These are phyloP conservation scores for Fusarium buxicola DNA, from an alignment of 2,329 filamentous ascomycete species.

Conservation along the genomic window DNA sequence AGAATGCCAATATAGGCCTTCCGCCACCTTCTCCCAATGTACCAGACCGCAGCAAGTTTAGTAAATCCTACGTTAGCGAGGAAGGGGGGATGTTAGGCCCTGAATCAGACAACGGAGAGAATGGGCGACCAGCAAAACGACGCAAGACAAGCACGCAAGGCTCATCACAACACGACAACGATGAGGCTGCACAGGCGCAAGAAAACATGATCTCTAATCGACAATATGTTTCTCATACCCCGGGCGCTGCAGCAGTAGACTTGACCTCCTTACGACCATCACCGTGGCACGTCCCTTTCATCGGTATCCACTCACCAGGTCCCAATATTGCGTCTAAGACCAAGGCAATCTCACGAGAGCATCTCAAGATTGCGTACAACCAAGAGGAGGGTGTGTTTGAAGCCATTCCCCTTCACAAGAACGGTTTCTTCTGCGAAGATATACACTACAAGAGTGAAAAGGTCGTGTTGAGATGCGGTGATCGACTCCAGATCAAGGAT, in stretches of 20 bases:
- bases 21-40: slow-evolving; percentile 63
- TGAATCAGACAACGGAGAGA: slow-evolving; percentile 67
- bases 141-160: slow-evolving; percentile 60
- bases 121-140: slow-evolving; percentile 59
- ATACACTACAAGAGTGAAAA: slow-evolving; percentile 65
- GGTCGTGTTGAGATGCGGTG: slow-evolving; percentile 71
- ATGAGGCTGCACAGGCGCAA: slow-evolving; percentile 52
- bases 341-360: slow-evolving; percentile 78
- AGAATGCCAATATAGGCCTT: slow-evolving; percentile 61
- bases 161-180: slow-evolving; percentile 56
- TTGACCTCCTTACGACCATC: slow-evolving; percentile 70
- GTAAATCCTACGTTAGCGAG: slow-evolving; percentile 75
- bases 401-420: slow-evolving; percentile 69
- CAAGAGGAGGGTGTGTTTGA: slow-evolving; percentile 72
- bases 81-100: slow-evolving; percentile 76
- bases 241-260: slow-evolving; percentile 69
- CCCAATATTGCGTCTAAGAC: slow-evolving; percentile 71
- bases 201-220: slow-evolving; percentile 66
- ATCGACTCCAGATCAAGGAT: slow-evolving; percentile 77
- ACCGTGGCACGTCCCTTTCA: slow-evolving; percentile 71
- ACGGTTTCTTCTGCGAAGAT: slow-evolving; percentile 77
- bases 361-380: slow-evolving; percentile 79
- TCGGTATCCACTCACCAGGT: slow-evolving; percentile 78
- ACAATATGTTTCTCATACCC: slow-evolving; percentile 71
- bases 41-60: slow-evolving; percentile 66